Percentiles rank a stretch among this genome's conserved stretches.
phyloP scores from a whole-genome alignment of 2,329 filamentous ascomycete genomes.

The Neocatenulostroma microsporum region DNA sequence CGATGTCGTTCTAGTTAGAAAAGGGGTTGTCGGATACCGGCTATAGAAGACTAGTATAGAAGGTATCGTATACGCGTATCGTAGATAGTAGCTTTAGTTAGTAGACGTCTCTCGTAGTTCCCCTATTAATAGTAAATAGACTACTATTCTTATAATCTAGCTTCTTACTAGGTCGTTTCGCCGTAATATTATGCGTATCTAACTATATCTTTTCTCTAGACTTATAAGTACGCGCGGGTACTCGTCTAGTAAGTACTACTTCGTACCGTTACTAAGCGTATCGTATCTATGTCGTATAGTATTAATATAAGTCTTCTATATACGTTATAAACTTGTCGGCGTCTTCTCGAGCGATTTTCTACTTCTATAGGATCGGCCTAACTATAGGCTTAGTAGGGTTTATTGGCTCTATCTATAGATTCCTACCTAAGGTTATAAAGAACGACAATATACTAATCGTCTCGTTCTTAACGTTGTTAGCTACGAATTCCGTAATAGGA shows the following conservation, averaged over 20 bases:
- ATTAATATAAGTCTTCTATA: conserved; percentile 1
- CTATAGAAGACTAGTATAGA: conserved; percentile 3
- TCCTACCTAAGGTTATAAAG: conserved; percentile 14
- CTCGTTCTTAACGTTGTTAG: conserved; percentile 15
- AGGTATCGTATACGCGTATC: conserved; percentile 1
- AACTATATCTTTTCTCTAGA: conserved; percentile 14
- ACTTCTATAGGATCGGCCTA: conserved; percentile 6
- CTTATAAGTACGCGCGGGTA: not conserved
- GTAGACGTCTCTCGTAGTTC: conserved; percentile 2
- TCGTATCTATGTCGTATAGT: not conserved
- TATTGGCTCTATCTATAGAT: conserved; percentile 4
- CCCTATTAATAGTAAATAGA: conserved; percentile 8
- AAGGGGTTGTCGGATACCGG: too few species aligned
- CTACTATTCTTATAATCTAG: conserved; percentile 14
- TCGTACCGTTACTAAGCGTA: not conserved
- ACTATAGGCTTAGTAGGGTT: not conserved
- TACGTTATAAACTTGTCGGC: too few species aligned
- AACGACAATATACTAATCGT: conserved; percentile 16
- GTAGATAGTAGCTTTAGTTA: conserved; percentile 1
- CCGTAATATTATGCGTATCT: conserved; percentile 11
- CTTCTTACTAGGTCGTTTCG: conserved; percentile 10
- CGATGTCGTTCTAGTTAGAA: too few species aligned
- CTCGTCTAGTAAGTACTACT: not conserved
- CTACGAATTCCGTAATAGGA: conserved; percentile 17
- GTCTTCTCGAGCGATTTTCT: too few species aligned